Evolutionary conservation across 2,329 filamentous ascomycete species (phyloP).

Genomic region (Penicillium decumbens): DNA sequence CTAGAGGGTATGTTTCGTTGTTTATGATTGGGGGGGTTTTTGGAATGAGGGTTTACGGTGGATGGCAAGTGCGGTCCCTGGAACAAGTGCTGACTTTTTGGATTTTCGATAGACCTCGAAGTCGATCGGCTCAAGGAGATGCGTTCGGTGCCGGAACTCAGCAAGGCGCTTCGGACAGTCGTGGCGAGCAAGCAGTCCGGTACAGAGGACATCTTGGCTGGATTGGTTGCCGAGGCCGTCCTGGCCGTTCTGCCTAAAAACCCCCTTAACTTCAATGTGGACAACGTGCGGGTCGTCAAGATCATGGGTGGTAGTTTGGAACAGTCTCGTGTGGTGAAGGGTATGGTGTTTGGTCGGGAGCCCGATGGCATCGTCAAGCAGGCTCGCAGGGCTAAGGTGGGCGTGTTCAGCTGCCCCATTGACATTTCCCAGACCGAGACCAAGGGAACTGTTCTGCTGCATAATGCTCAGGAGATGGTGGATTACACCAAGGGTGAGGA

Average conservation of each 20-base stretch:
- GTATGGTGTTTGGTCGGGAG: slow-evolving; percentile 96
- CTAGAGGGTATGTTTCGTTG: slow-evolving; percentile 59
- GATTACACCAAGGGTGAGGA: slow-evolving; percentile 98
- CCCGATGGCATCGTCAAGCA: slow-evolving; percentile 92
- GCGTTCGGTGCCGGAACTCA: slow-evolving; percentile 72
- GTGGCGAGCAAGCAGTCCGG: slow-evolving; percentile 96
- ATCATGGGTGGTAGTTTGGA: slow-evolving; percentile 97
- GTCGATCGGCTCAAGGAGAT: slow-evolving; percentile 89
- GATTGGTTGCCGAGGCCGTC: slow-evolving; percentile 77
- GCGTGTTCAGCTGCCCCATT: slow-evolving; percentile 92
- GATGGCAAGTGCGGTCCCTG: background rate
- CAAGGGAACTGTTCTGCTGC: slow-evolving; percentile 92
- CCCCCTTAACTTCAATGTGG: slow-evolving; percentile 92
- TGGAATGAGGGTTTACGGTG: background rate
- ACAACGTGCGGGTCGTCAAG: slow-evolving; percentile 98
- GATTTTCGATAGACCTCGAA: slow-evolving; percentile 58
- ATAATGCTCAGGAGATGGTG: slow-evolving; percentile 98
- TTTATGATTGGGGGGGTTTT: background rate
- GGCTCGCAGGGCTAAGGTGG: slow-evolving; percentile 87
- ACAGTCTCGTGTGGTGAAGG: slow-evolving; percentile 90
- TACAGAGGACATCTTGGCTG: slow-evolving; percentile 80
- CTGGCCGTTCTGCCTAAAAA: slow-evolving; percentile 94
- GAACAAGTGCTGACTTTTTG: background rate
- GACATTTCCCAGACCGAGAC: slow-evolving; percentile 96
- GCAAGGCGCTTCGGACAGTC: slow-evolving; percentile 92